These are phyloP conservation scores for Thielaviopsis ethacetica DNA, from an alignment of 2,329 filamentous ascomycete species.

Conservation along the genomic window DNA sequence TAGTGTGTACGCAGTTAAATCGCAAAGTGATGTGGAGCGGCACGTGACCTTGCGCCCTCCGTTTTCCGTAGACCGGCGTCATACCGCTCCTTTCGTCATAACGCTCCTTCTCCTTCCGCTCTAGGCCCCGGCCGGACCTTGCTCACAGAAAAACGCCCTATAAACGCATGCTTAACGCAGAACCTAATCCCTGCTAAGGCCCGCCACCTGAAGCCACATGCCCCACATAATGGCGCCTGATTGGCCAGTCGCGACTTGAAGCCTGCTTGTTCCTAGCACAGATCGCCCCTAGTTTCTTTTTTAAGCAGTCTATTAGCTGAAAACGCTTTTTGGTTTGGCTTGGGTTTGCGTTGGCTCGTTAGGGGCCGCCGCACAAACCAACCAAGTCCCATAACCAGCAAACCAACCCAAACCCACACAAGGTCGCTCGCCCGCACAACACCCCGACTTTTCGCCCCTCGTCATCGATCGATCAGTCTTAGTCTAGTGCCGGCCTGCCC, in stretches of 20 bases:
- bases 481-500: background rate
- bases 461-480: constrained; percentile 1
- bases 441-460: constrained; percentile 1
- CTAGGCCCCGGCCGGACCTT: too few relatives aligned
- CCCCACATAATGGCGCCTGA: background rate
- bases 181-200: background rate
- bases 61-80: too few relatives aligned
- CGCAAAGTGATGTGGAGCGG: too few relatives aligned
- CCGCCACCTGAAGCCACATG: background rate
- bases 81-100: too few relatives aligned
- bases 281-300: background rate
- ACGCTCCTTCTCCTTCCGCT: too few relatives aligned
- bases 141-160: too few relatives aligned
- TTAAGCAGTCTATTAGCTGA: background rate
- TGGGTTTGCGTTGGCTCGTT: background rate
- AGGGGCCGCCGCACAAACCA: background rate
- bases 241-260: background rate
- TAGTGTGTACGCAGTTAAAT: background rate
- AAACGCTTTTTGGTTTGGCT: background rate
- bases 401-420: background rate
- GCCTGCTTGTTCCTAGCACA: background rate
- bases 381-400: background rate
- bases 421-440: background rate
- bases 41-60: too few relatives aligned
- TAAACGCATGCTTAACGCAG: too few relatives aligned